A percentile compares a stretch with the other conserved stretches of the same genome.
Conservation (phyloP, 2,329 filamentous ascomycete species). For the Leptographium lundbergii region DNA sequence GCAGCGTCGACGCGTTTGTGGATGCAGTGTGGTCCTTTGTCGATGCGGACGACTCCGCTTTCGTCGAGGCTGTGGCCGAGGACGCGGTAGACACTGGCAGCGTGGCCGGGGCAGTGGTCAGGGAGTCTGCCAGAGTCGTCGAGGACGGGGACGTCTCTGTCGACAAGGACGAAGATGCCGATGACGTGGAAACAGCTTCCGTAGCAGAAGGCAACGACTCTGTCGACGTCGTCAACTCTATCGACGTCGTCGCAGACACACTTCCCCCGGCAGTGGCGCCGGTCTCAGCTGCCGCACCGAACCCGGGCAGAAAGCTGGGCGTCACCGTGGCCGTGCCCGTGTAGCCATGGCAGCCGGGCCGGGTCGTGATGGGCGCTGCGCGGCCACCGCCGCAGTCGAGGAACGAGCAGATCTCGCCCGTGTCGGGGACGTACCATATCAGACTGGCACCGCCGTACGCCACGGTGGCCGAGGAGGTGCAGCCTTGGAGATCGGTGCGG, state of each 20-base stretch:
- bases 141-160: not conserved
- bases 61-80: not conserved
- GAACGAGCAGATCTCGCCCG: constrained; percentile 50
- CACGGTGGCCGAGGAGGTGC: constrained; percentile 24
- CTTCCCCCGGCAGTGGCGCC: not conserved
- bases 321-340: constrained; percentile 41
- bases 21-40: not conserved
- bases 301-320: constrained; percentile 32
- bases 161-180: not conserved
- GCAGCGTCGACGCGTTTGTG: not conserved
- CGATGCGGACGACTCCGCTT: not conserved
- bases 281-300: constrained; percentile 7
- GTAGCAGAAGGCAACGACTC: not conserved
- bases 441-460: constrained; percentile 29
- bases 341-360: constrained; percentile 48
- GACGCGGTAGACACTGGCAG: not conserved
- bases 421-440: constrained; percentile 49
- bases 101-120: not conserved
- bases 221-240: not conserved
- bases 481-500: constrained; percentile 33
- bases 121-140: not conserved
- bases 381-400: constrained; percentile 57
- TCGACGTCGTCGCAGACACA: not conserved
- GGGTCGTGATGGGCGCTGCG: constrained; percentile 49
- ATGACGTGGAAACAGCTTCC: not conserved